Evolutionary conservation across 2,329 filamentous ascomycete species (phyloP), one percentile per base, ranked within the genome.

Genomic region (Ascochyta rabiei): DNA sequence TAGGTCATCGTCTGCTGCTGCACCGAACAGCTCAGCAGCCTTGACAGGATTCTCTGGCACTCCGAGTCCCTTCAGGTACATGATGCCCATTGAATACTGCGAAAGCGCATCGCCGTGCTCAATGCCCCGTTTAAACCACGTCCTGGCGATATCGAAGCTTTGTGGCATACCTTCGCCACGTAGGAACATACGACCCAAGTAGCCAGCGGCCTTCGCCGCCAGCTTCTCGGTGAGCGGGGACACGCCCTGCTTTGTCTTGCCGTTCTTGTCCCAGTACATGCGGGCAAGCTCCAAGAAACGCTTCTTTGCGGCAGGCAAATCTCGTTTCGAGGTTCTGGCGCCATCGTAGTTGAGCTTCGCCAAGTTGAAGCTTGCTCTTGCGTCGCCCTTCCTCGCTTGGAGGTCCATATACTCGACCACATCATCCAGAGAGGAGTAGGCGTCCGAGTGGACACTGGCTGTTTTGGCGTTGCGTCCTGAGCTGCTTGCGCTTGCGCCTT

Each of bases 321-420:
- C 89, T 18, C 86, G 84, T 47, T 89, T 86, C 37, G 96, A 80
- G 0, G 86, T 87, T 50, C 89, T 83, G 51, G 91, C 87, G 0
- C 93, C 93, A 53, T 97, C 93, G 68, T 96, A 96, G 72, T 96
- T 90, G 58, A 96, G 84, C 61, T 91, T 87, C 3, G 90, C 93
- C 0, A 97, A 80, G 58, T 90, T 93, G 67, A 93, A 92, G 0
- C 91, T 93, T 0, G 93, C 91, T 71, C 90, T 92, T 51, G 91
- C 85, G 68, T 96, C 91, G 10, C 93, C 92, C 72, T 96, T 96
- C 56, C 93, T 86, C 6, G 91, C 91, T 82, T 96, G 89, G 37
- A 96, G 82, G 66, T 96, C 91, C 62, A 96, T 81, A 66, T 96
- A 99, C 72, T 99, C 95, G 55, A 99, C 86, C 15, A 98, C 89